Conservation (phyloP, 768 basidiomycete genomes). For the Tricholoma sp. region DNA sequence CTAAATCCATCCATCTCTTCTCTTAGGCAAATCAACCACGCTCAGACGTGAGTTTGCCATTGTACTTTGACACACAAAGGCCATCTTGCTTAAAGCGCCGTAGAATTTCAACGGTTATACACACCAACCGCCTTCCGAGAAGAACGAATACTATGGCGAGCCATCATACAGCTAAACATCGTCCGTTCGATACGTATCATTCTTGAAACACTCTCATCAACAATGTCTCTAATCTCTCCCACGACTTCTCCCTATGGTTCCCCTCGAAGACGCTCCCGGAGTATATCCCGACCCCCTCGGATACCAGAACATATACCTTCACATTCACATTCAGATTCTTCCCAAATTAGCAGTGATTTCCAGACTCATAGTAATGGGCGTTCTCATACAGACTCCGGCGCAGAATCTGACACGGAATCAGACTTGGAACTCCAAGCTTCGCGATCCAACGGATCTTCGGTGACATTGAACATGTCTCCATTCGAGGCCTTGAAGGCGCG, state of each 20-base stretch:
- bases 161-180: slow-evolving; percentile 79
- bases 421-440: slow-evolving; percentile 16
- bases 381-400: slow-evolving; percentile 12
- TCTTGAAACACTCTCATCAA: slow-evolving; percentile 47
- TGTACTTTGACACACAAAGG: neutral
- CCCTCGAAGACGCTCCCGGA: slow-evolving; percentile 28
- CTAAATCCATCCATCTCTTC: neutral
- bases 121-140: slow-evolving; percentile 69
- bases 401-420: slow-evolving; percentile 21
- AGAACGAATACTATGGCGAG: slow-evolving; percentile 78
- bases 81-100: slow-evolving; percentile 6
- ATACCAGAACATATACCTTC: slow-evolving; percentile 18
- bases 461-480: slow-evolving; percentile 22
- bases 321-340: slow-evolving; percentile 10
- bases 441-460: slow-evolving; percentile 18
- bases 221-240: slow-evolving; percentile 23
- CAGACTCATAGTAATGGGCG: slow-evolving; percentile 2
- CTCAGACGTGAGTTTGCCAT: slow-evolving; percentile 58
- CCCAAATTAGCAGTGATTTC: slow-evolving; percentile 3
- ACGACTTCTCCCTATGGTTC: slow-evolving; percentile 33
- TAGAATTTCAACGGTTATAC: slow-evolving; percentile 77
- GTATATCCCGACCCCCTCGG: slow-evolving; percentile 26
- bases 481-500: slow-evolving; percentile 58
- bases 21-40: slow-evolving; percentile 72
- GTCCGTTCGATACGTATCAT: slow-evolving; percentile 74